Evolutionary conservation across 306 rosid species (phyloP).

Genomic region (Adenanthera pavonina): DNA sequence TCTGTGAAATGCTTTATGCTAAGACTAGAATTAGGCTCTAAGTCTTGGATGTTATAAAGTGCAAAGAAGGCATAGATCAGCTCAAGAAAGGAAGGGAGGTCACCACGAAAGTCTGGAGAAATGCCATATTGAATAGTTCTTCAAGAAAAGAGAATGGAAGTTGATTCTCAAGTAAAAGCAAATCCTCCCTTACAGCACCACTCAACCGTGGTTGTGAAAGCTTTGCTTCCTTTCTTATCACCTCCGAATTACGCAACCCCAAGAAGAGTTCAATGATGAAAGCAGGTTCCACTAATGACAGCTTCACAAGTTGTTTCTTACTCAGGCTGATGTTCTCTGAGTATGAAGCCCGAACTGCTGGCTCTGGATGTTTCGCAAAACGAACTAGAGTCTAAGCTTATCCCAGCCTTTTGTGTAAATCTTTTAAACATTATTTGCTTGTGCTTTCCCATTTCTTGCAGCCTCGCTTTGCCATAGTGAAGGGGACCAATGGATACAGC

Average conservation of each 20-base stretch:
- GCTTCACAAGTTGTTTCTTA: background rate
- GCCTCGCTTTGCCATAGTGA: background rate
- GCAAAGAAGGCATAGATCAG: background rate
- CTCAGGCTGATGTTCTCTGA: too few relatives aligned
- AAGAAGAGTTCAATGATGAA: background rate
- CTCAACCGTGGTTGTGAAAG: background rate
- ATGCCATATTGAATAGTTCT: background rate
- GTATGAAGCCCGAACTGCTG: too few relatives aligned
- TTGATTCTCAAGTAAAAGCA: constrained; percentile 20
- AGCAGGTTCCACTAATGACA: background rate
- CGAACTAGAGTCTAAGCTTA: background rate
- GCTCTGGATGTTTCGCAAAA: too few relatives aligned
- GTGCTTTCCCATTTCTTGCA: background rate
- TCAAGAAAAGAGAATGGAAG: background rate
- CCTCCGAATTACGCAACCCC: background rate
- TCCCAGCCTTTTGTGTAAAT: background rate
- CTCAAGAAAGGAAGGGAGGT: background rate
- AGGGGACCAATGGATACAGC: background rate
- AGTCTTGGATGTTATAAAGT: too few relatives aligned
- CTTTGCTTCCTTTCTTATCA: background rate
- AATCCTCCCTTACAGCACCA: background rate
- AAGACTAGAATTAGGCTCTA: background rate
- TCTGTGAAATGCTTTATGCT: background rate
- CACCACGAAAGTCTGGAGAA: background rate
- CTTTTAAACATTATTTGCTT: background rate